These are phyloP conservation scores for Melampsora larici-populina DNA, from an alignment of 1,284 basidiomycete species.

Conservation along the genomic window DNA sequence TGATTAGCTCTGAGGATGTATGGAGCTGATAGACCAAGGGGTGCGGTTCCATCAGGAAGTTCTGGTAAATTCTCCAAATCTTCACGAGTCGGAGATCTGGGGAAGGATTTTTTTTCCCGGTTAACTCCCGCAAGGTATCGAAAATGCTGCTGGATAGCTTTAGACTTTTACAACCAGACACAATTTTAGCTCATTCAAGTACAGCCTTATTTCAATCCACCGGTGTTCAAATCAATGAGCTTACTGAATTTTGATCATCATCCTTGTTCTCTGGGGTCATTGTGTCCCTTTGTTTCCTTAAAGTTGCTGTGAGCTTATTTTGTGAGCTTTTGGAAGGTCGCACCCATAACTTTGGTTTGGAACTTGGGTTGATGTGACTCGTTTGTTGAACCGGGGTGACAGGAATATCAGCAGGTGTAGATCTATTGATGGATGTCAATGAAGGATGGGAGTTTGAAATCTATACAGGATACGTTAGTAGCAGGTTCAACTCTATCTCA, in stretches of 20 bases:
- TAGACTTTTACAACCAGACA: neutral
- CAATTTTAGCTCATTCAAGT: neutral
- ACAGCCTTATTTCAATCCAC: too few species aligned
- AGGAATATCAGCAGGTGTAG: too few species aligned
- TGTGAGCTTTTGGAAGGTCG: too few species aligned
- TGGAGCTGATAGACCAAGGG: neutral
- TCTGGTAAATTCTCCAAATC: neutral
- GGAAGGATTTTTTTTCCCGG: slow-evolving; percentile 5
- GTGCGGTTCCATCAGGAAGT: neutral
- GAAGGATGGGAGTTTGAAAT: too few species aligned
- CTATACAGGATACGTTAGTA: too few species aligned
- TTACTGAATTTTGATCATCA: slow-evolving; percentile 6
- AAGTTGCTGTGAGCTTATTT: neutral
- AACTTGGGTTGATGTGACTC: too few species aligned
- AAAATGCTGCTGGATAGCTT: neutral
- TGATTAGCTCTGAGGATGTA: neutral
- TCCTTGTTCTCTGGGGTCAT: neutral
- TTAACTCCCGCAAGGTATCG: neutral
- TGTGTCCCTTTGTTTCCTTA: neutral
- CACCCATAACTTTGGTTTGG: too few species aligned
- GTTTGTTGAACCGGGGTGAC: too few species aligned
- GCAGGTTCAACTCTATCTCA: too few species aligned
- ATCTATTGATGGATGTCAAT: too few species aligned
- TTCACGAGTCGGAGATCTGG: slow-evolving; percentile 11
- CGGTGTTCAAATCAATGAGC: neutral